Evolutionary conservation across 176 grass and related monocot genomes (phyloP), one percentile per base, ranked within the genome.

Genomic region (Luzula sylvatica): DNA sequence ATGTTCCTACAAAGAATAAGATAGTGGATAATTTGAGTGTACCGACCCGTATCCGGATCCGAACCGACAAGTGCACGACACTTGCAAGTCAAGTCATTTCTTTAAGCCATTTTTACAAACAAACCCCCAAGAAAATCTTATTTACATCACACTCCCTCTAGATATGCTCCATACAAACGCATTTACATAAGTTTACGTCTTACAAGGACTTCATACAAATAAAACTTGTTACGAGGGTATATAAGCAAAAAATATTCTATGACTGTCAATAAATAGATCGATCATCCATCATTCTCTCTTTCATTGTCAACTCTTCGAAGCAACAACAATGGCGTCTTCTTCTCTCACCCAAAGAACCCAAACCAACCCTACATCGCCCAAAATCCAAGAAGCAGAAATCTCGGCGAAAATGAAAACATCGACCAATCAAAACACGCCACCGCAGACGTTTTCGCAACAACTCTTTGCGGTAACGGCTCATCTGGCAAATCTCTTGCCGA

Each of bases 401-500:
- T 12, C 20, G 44, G 5, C 50, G 23, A 16, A 27, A 2, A 26
- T 68, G 4, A 40, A 56, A 52, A 0, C 28, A 8, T 1, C 28
- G 7, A 55, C 28, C 2, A 42, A 68, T 15, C 32, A 53, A 28
- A 55, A 20, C 25, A 2, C 39, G 19, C 42, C 68, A 18, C 29
- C 49, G n/a, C 54, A 43, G 7, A 4, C 56, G 0, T 14, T 95
- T 5, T 72, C 73, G 7, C 79, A 81, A 55, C 83, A 83, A 20
- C 72, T 94, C 11, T 49, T 71, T 53, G 48, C 83, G 1, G 60
- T 49, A 3, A 87, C 83, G 2, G 83, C 88, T 7, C 50, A 67
- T 59, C 51, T 94, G 0, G 88, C 83, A 0, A 94, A 94, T 60
- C 83, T 87, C 3, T 79, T 94, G 2, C 88, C 83, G 0, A 87